A percentile compares a stretch with the other conserved stretches of the same genome.
Conservation (phyloP, 352 stramenopile species). For the Phytophthora sojae region DNA sequence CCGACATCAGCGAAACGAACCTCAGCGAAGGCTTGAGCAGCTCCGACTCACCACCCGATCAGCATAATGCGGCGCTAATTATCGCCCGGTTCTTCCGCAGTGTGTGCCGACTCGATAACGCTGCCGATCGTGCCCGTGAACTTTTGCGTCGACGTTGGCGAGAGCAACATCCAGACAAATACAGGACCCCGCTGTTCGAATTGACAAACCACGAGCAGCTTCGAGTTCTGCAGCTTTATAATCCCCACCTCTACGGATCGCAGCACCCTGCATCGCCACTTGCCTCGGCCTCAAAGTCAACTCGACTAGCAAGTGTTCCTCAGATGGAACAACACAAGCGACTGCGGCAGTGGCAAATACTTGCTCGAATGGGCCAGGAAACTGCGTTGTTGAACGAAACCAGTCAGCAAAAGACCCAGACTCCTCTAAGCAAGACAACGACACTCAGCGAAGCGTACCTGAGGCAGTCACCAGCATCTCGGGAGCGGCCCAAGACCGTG, state of each 20-base stretch:
- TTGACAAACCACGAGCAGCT: conserved; percentile 58
- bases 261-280: conserved; percentile 21
- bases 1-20: conserved; percentile 6
- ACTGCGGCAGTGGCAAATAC: conserved; percentile 27
- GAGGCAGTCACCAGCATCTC: conserved; percentile 14
- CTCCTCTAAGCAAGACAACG: conserved; percentile 5
- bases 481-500: conserved; percentile 19
- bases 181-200: conserved; percentile 26
- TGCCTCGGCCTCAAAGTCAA: conserved; percentile 18
- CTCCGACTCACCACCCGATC: conserved; percentile 10
- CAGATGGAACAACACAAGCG: conserved; percentile 37
- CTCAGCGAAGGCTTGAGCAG: not conserved
- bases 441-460: conserved; percentile 34
- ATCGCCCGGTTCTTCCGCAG: conserved; percentile 67
- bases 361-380: conserved; percentile 31
- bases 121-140: conserved; percentile 29
- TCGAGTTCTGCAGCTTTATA: conserved; percentile 67
- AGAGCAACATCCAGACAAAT: conserved; percentile 33
- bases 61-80: conserved; percentile 56
- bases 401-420: conserved; percentile 25
- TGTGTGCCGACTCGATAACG: conserved; percentile 37
- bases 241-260: conserved; percentile 58
- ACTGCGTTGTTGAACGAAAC: conserved; percentile 31
- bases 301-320: conserved; percentile 24
- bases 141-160: conserved; percentile 45